Percentiles rank a stretch among this genome's conserved stretches.
These are phyloP conservation scores for Colletotrichum sp. DNA, from an alignment of 2,329 filamentous ascomycete genomes.

Conservation along the genomic window DNA sequence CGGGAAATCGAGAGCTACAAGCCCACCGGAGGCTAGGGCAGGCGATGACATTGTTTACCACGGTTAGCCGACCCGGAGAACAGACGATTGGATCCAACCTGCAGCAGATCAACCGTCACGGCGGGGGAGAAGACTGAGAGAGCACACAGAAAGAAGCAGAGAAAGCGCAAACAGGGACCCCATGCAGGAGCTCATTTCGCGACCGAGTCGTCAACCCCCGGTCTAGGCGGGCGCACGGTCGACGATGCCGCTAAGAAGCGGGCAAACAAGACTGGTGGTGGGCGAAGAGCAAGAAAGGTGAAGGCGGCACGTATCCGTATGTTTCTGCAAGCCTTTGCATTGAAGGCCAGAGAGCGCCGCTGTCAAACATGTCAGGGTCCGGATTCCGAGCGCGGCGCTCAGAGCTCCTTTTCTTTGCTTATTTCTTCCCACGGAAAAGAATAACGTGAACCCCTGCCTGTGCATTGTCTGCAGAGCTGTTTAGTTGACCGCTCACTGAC, in stretches of 20 bases:
- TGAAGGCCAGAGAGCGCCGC: background rate
- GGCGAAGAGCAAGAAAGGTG: background rate
- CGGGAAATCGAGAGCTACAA: background rate
- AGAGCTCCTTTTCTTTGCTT: background rate
- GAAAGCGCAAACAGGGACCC: constrained; percentile 1
- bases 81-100: background rate
- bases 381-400: background rate
- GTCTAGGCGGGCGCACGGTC: background rate
- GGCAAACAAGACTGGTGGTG: background rate
- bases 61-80: background rate
- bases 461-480: background rate
- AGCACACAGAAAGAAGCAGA: background rate
- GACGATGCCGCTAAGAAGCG: background rate
- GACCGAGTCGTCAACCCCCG: background rate
- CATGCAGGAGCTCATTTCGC: constrained; percentile 12
- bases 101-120: background rate
- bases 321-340: background rate
- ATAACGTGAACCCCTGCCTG: background rate
- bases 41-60: background rate
- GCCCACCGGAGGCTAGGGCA: background rate
- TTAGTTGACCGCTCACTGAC: background rate
- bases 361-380: background rate
- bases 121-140: background rate
- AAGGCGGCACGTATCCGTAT: background rate
- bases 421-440: background rate